phyloP scores from a whole-genome alignment of 768 basidiomycete genomes.

The Xanthoconium purpureum region DNA sequence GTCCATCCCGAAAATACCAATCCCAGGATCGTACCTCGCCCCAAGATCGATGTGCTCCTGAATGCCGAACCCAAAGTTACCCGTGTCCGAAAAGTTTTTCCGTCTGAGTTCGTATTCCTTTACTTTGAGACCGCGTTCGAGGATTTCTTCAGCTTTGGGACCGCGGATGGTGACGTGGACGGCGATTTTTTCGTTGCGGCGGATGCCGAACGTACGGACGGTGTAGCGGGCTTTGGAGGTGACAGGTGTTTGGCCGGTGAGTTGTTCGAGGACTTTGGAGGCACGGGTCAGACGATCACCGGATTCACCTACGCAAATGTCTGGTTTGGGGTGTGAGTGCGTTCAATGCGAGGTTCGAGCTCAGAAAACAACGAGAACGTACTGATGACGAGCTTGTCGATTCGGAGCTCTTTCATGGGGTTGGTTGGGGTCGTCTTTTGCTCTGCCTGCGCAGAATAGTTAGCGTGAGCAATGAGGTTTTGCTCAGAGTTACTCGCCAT shows the following conservation, averaged over 20 bases:
- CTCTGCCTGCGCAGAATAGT: constrained; percentile 57
- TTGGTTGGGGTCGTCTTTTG: constrained; percentile 86
- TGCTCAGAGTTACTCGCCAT: constrained; percentile 22
- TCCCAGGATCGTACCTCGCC: constrained; percentile 95
- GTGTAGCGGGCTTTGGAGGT: constrained; percentile 99
- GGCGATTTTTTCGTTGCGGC: constrained; percentile 99
- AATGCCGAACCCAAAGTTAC: constrained; percentile 99
- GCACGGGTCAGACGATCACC: constrained; percentile 98
- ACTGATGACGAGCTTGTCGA: constrained; percentile 99
- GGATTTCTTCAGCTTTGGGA: constrained; percentile 98
- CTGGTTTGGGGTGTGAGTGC: constrained; percentile 37
- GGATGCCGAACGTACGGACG: constrained; percentile 97
- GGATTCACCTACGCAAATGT: constrained; percentile 99
- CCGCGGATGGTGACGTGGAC: constrained; percentile 98
- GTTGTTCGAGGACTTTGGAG: constrained; percentile 98
- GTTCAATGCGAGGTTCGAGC: neutral
- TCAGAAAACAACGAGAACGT: constrained; percentile 38
- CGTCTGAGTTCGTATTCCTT: constrained; percentile 99
- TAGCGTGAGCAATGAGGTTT: neutral
- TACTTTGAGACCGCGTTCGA: constrained; percentile 98
- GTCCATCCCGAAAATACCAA: constrained; percentile 99
- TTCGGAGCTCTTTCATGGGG: constrained; percentile 93
- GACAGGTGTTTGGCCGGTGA: constrained; percentile 98
- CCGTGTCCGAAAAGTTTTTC: constrained; percentile 97
- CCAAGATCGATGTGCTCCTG: constrained; percentile 99